Conservation (phyloP, 2,329 filamentous ascomycete species). For the Talaromyces sp. region DNA sequence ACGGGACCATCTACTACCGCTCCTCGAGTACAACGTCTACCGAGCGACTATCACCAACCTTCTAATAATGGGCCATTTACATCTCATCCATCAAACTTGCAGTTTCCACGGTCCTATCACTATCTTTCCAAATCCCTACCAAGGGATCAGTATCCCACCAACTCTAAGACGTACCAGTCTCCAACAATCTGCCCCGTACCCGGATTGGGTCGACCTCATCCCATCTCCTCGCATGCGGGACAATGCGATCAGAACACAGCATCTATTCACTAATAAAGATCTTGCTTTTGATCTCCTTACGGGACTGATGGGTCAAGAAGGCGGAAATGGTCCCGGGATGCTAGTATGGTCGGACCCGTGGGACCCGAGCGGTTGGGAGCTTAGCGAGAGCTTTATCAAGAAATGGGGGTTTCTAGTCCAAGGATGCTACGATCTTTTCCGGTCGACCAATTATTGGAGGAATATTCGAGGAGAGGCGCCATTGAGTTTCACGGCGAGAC, state of each 20-base stretch:
- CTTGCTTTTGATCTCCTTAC: constrained; percentile 29
- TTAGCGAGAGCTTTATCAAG: constrained; percentile 30
- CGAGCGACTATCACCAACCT: constrained; percentile 20
- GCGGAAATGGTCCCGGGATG: not conserved
- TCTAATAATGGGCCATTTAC: constrained; percentile 16
- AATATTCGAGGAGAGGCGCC: constrained; percentile 27
- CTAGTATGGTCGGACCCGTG: constrained; percentile 36
- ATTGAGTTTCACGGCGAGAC: not conserved
- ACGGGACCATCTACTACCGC: constrained; percentile 20
- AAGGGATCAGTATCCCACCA: constrained; percentile 16
- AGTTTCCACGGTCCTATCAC: not conserved
- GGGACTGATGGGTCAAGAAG: constrained; percentile 1
- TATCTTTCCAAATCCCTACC: not conserved
- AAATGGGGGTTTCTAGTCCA: constrained; percentile 32
- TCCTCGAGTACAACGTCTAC: constrained; percentile 24
- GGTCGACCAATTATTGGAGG: constrained; percentile 34
- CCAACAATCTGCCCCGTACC: constrained; percentile 29
- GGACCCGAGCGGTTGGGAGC: constrained; percentile 30
- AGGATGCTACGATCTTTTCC: constrained; percentile 29
- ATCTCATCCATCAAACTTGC: not conserved
- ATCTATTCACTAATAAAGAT: constrained; percentile 30
- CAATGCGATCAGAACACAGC: constrained; percentile 25
- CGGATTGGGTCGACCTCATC: constrained; percentile 34
- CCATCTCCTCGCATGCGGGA: constrained; percentile 36
- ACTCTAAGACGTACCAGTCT: constrained; percentile 29